Conservation (phyloP, 202 grass and related monocot species). For the Eragrostis tef region DNA sequence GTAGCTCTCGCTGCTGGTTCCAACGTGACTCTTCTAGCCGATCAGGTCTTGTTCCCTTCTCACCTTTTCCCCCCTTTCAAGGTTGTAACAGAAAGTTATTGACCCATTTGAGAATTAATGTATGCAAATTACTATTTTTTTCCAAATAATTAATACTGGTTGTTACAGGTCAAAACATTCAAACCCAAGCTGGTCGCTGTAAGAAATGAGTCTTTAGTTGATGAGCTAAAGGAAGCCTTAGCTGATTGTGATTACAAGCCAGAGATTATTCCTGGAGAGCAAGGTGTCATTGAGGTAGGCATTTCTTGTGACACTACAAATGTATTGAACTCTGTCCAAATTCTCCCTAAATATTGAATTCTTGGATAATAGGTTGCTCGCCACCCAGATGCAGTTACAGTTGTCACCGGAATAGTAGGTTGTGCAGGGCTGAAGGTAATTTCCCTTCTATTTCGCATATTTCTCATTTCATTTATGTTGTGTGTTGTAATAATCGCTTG, state of each 20-base stretch:
- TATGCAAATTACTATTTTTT: conserved; percentile 15
- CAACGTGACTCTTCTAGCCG: conserved; percentile 92
- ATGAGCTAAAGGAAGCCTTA: conserved; percentile 92
- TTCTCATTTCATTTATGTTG: conserved; percentile 40
- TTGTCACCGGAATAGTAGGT: conserved; percentile 97
- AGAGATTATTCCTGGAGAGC: conserved; percentile 97
- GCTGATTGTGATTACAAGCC: conserved; percentile 87
- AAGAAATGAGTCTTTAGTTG: conserved; percentile 73
- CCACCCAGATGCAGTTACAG: conserved; percentile 86
- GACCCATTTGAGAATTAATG: conserved; percentile 23
- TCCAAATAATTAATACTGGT: neutral
- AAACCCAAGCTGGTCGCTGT: conserved; percentile 89
- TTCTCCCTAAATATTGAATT: conserved; percentile 24
- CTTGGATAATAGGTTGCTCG: conserved; percentile 70
- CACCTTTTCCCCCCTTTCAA: neutral
- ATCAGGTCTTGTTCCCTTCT: conserved; percentile 70
- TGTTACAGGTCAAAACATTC: conserved; percentile 78
- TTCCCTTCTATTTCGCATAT: conserved; percentile 28
- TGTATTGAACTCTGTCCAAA: neutral
- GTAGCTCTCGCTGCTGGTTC: conserved; percentile 98
- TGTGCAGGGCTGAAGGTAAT: conserved; percentile 96
- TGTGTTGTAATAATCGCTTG: neutral
- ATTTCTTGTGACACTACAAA: conserved; percentile 38
- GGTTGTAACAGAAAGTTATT: neutral
- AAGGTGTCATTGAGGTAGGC: conserved; percentile 85